Evolutionary conservation across 2,329 filamentous ascomycete genomes (phyloP).

Genomic region (Fusarium anguioides): DNA sequence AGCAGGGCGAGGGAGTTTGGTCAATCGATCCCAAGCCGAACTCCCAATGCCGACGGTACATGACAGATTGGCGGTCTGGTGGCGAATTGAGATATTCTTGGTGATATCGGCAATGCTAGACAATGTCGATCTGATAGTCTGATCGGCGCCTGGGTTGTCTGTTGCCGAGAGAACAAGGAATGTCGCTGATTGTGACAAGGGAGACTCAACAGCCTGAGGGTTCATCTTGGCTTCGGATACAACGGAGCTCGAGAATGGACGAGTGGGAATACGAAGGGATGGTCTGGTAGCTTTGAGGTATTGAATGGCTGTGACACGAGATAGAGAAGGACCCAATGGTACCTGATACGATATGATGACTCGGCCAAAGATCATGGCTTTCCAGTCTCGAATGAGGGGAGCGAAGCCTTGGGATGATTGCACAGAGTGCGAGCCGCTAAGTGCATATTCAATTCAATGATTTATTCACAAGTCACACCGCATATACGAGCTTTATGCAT

Average conservation of each 20-base stretch:
- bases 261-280: background rate
- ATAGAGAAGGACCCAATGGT: background rate
- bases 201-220: conserved; percentile 59
- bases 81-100: conserved; percentile 66
- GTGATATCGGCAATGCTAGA: conserved; percentile 57
- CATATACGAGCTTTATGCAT: background rate
- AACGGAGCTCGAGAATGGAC: background rate
- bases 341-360: background rate
- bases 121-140: conserved; percentile 57
- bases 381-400: background rate
- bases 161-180: conserved; percentile 63
- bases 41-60: conserved; percentile 67
- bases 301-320: background rate
- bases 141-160: conserved; percentile 49
- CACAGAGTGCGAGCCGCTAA: background rate
- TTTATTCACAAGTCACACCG: background rate
- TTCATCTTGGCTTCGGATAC: conserved; percentile 21
- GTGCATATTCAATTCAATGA: conserved; percentile 4
- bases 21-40: conserved; percentile 61
- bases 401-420: background rate
- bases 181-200: conserved; percentile 63
- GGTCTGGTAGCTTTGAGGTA: background rate
- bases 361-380: conserved; percentile 1
- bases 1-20: conserved; percentile 55
- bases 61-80: conserved; percentile 56